These are phyloP conservation scores for Botrytis fragariae DNA, from an alignment of 2,329 filamentous ascomycete genomes.

Conservation along the genomic window DNA sequence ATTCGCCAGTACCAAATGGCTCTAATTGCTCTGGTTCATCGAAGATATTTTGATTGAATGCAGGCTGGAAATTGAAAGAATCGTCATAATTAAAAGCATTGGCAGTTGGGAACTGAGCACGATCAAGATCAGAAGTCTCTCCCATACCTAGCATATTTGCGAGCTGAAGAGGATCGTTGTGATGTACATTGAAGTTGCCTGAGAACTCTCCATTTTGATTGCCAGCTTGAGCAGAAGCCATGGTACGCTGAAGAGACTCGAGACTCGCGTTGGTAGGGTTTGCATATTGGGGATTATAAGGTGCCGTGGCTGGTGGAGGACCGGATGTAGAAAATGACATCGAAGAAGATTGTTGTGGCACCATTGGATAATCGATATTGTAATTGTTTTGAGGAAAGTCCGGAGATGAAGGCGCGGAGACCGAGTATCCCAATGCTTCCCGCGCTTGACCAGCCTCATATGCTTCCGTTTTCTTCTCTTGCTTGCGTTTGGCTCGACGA, in stretches of 20 bases:
- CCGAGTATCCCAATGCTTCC: constrained; percentile 29
- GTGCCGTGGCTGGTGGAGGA: constrained; percentile 31
- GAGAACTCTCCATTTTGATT: constrained; percentile 29
- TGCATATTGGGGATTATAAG: constrained; percentile 34
- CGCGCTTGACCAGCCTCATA: constrained; percentile 46
- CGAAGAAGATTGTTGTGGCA: constrained; percentile 24
- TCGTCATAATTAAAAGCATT: neutral
- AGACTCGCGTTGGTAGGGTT: constrained; percentile 33
- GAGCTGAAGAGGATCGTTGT: neutral
- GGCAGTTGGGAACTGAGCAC: constrained; percentile 25
- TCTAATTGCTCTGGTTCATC: constrained; percentile 6
- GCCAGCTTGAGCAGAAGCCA: constrained; percentile 29
- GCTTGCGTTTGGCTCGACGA: constrained; percentile 52
- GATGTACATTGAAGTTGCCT: constrained; percentile 19
- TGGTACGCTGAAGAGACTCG: constrained; percentile 34
- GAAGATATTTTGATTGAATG: neutral
- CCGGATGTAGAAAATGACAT: constrained; percentile 24
- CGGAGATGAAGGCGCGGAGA: constrained; percentile 34
- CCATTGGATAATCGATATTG: constrained; percentile 24
- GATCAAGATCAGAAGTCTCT: constrained; percentile 13
- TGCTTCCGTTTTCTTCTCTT: constrained; percentile 56
- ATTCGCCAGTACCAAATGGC: constrained; percentile 22
- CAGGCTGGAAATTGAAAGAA: neutral
- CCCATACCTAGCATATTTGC: neutral
- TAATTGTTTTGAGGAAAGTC: constrained; percentile 31